Evolutionary conservation across 192 early-diverging fungal genomes (phyloP).

Genomic region (Linnemannia zychae): DNA sequence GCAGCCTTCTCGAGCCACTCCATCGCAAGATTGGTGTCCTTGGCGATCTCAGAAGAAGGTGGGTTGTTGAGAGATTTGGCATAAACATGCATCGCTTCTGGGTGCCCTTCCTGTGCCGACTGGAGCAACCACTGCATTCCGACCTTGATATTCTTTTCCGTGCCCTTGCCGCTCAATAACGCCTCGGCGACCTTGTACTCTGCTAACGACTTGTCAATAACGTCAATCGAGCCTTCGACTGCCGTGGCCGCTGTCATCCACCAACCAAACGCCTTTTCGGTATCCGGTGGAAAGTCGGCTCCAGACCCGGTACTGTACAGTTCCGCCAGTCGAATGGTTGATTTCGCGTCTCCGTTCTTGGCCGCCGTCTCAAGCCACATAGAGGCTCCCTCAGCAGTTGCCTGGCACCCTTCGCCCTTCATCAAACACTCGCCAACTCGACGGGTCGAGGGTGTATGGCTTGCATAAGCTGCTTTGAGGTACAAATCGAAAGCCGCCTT

Average conservation of each 20-base stretch:
- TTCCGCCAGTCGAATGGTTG: conserved; percentile 50
- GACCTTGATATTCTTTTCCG: conserved; percentile 49
- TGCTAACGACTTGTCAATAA: conserved; percentile 65
- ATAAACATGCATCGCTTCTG: conserved; percentile 55
- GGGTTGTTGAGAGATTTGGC: conserved; percentile 46
- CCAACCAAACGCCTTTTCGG: conserved; percentile 58
- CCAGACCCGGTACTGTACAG: conserved; percentile 38
- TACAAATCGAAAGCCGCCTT: conserved; percentile 77
- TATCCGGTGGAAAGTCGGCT: conserved; percentile 37
- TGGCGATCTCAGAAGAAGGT: conserved; percentile 25
- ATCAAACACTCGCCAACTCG: conserved; percentile 54
- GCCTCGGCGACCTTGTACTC: conserved; percentile 76
- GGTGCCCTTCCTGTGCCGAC: conserved; percentile 55
- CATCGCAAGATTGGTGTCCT: conserved; percentile 44
- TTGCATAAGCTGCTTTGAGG: conserved; percentile 65
- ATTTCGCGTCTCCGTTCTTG: conserved; percentile 54
- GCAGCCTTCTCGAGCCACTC: conserved; percentile 54
- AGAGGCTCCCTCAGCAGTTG: conserved; percentile 51
- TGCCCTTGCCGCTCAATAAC: conserved; percentile 60
- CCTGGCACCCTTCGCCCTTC: conserved; percentile 51
- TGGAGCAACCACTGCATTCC: conserved; percentile 55
- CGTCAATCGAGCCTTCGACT: conserved; percentile 49
- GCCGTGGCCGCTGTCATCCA: conserved; percentile 55
- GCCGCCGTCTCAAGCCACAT: conserved; percentile 56
- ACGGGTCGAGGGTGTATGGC: conserved; percentile 58